Evolutionary conservation across 306 rosid species (phyloP).

Genomic region (Comarum palustre): DNA sequence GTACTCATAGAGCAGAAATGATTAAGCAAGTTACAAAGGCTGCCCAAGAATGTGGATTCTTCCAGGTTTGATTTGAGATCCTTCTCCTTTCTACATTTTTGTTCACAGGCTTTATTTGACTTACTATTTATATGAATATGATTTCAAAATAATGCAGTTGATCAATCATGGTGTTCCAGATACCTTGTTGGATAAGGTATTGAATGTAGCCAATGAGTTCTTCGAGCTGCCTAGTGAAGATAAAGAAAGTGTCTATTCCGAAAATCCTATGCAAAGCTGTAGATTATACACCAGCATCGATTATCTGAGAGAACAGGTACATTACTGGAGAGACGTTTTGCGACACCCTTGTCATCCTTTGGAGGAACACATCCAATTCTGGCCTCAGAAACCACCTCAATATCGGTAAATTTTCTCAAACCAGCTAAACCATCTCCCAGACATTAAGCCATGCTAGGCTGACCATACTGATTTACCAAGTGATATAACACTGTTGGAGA

Average conservation of each 20-base stretch:
- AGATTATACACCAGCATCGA: slow-evolving; percentile 19
- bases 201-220: slow-evolving; percentile 16
- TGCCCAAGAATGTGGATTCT: slow-evolving; percentile 18
- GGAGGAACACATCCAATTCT: slow-evolving; percentile 18
- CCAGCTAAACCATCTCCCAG: neutral
- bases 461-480: neutral
- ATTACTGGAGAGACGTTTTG: slow-evolving; percentile 21
- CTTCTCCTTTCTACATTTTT: neutral
- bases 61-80: slow-evolving; percentile 1
- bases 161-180: slow-evolving; percentile 18
- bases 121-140: neutral
- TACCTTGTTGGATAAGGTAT: neutral
- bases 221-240: slow-evolving; percentile 22
- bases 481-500: neutral
- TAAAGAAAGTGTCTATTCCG: slow-evolving; percentile 21
- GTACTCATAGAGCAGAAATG: neutral
- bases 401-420: neutral
- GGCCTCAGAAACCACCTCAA: slow-evolving; percentile 16
- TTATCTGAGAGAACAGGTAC: slow-evolving; percentile 10
- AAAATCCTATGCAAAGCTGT: slow-evolving; percentile 16
- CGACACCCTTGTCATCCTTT: slow-evolving; percentile 23
- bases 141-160: slow-evolving; percentile 3
- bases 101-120: neutral
- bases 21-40: slow-evolving; percentile 11
- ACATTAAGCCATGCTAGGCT: neutral